phyloP scores from a whole-genome alignment of 176 grass and related monocot species.

The Typha latifolia region DNA sequence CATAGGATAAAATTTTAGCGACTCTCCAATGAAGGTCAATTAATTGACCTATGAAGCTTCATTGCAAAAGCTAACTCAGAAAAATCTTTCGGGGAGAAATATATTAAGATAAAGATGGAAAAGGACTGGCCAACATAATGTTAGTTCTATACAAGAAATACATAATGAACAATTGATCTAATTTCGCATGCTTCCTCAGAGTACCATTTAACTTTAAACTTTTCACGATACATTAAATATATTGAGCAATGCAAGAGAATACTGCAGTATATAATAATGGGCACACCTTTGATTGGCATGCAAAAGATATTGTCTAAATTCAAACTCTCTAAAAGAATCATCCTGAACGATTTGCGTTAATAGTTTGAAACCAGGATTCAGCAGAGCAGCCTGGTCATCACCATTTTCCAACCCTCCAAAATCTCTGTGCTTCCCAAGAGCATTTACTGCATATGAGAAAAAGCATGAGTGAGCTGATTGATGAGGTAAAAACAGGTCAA shows the following conservation, averaged over 20 bases:
- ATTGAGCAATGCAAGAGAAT: background rate
- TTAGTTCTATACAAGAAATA: too few relatives aligned
- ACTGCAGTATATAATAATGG: background rate
- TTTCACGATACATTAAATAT: background rate
- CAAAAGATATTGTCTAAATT: slow-evolving; percentile 98
- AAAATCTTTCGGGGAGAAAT: too few relatives aligned
- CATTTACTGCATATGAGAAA: slow-evolving; percentile 39
- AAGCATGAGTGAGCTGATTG: slow-evolving; percentile 14
- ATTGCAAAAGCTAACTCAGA: too few relatives aligned
- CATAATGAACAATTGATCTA: too few relatives aligned
- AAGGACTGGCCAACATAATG: too few relatives aligned
- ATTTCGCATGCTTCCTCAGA: too few relatives aligned
- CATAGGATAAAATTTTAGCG: too few relatives aligned
- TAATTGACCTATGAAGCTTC: too few relatives aligned
- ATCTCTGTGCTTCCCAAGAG: slow-evolving; percentile 76
- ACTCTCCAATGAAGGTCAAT: too few relatives aligned
- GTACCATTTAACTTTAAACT: too few relatives aligned
- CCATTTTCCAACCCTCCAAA: slow-evolving; percentile 91
- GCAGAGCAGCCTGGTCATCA: slow-evolving; percentile 84
- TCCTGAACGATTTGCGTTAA: slow-evolving; percentile 91
- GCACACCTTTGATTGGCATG: slow-evolving; percentile 91
- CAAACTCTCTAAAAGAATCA: slow-evolving; percentile 92
- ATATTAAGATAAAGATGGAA: too few relatives aligned
- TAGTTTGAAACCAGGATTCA: slow-evolving; percentile 79
- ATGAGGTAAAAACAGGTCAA: background rate